Evolutionary conservation across 2,329 filamentous ascomycete genomes (phyloP).

Genomic region (Cytospora schulzeri): DNA sequence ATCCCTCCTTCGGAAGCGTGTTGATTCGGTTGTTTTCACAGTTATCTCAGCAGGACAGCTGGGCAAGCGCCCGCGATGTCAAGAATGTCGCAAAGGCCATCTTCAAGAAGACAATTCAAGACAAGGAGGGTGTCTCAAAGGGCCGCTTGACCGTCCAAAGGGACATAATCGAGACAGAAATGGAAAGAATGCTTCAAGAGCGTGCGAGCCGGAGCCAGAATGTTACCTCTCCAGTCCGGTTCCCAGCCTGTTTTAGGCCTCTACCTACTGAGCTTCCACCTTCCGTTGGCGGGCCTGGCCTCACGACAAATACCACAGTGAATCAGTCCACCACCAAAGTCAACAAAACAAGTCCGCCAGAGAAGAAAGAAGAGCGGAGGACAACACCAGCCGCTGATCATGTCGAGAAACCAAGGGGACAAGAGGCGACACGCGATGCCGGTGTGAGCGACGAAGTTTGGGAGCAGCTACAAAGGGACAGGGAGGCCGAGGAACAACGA

Average conservation of each 20-base stretch:
- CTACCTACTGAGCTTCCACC: not conserved
- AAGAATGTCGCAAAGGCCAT: conserved; percentile 54
- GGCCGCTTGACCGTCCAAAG: conserved; percentile 26
- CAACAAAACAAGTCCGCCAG: not conserved
- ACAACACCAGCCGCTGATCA: not conserved
- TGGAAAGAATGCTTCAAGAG: conserved; percentile 31
- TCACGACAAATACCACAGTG: not conserved
- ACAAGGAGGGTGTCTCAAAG: conserved; percentile 31
- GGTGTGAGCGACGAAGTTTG: conserved; percentile 63
- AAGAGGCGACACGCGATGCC: conserved; percentile 47
- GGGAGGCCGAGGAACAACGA: conserved; percentile 39
- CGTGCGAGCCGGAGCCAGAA: conserved; percentile 28
- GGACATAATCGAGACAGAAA: conserved; percentile 23
- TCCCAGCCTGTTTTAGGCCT: not conserved
- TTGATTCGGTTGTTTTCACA: conserved; percentile 41
- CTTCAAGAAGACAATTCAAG: conserved; percentile 44
- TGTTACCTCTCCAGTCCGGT: not conserved
- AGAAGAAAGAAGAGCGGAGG: not conserved
- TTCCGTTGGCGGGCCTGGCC: not conserved
- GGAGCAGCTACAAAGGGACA: conserved; percentile 60
- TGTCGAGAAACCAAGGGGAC: not conserved
- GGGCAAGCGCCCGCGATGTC: conserved; percentile 68
- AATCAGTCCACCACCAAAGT: not conserved
- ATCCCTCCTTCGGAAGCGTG: conserved; percentile 29
- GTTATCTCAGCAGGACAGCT: conserved; percentile 49